Percentiles rank a stretch among this genome's conserved stretches.
Conservation (phyloP, 2,329 filamentous ascomycete genomes). For the Paecilomyces dactylethromorphus region DNA sequence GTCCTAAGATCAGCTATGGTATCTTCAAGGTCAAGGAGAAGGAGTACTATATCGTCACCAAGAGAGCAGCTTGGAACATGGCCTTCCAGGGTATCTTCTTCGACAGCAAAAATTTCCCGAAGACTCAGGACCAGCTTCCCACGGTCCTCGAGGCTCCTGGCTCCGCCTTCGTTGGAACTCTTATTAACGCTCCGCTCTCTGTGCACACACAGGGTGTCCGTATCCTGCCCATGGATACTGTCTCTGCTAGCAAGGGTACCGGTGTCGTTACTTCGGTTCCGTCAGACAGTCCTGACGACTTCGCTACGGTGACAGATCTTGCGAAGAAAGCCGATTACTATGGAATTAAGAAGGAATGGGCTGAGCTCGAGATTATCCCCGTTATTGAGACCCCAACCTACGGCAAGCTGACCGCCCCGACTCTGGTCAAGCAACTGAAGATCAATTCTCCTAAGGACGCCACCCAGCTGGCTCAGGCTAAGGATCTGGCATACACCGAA, state of each 20-base stretch:
- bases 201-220: constrained; percentile 75
- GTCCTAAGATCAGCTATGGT: constrained; percentile 82
- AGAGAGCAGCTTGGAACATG: constrained; percentile 88
- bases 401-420: constrained; percentile 75
- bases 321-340: constrained; percentile 96
- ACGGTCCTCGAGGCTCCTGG: constrained; percentile 71
- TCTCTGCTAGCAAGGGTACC: constrained; percentile 88
- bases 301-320: constrained; percentile 78
- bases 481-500: constrained; percentile 94
- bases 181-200: constrained; percentile 83
- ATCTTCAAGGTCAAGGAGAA: constrained; percentile 72
- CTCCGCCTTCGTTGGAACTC: constrained; percentile 75
- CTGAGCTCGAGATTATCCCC: constrained; percentile 78
- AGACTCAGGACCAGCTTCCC: constrained; percentile 64
- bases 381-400: constrained; percentile 86
- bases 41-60: constrained; percentile 78
- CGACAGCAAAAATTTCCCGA: constrained; percentile 38
- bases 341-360: constrained; percentile 94
- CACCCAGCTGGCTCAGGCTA: constrained; percentile 84
- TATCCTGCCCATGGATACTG: constrained; percentile 91
- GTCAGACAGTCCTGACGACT: constrained; percentile 94
- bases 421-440: constrained; percentile 85
- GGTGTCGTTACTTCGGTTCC: constrained; percentile 94
- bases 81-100: constrained; percentile 84
- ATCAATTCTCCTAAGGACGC: constrained; percentile 94